Evolutionary conservation across 805 yeast genomes (phyloP), one percentile per base, ranked within the genome.

Genomic region (Pichia heedii): DNA sequence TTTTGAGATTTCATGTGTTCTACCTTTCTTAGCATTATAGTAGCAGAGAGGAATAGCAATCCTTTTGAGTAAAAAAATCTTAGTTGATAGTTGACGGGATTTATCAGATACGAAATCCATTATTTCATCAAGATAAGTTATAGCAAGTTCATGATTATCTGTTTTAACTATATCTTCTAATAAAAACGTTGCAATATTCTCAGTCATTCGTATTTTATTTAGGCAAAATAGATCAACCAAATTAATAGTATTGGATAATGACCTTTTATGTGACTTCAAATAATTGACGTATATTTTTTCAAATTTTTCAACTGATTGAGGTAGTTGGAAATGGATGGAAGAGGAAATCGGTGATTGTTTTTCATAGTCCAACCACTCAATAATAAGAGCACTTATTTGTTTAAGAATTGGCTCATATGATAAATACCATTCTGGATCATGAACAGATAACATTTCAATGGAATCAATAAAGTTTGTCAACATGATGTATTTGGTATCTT

Each of bases 381-480:
- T 68, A 1, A 74, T 63, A 27, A 74, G 47, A 0, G 63, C 61
- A 3, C 72, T 66, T 37, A 79, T 55, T 20, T 66, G 64, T 21
- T 66, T 56, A 21, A 81, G 55, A 1, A 74, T 44, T 1, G 67
- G 72, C 24, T 65, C 66, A 53, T 81, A 82, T 1, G 60, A 55
- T 22, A 59, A 59, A 39, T 84, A 63, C 95, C 94, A 86, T 2
- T 68, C 74, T 3, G 42, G 39, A 37, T 62, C 65, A 22, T 50
- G 64, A 1, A 62, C 54, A 1, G 71, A 62, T 38, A 86, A 63
- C 0, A 87, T 72, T 19, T 66, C 63, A 21, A 84, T 61, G 42
- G 86, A 57, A 54, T 84, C 89, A 36, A 86, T 70, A 49, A 82
- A 65, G 54, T 88, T 89, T 16, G 89, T 80, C 56, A 85, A 76